A percentile compares a stretch with the other conserved stretches of the same genome.
Conservation (phyloP, 441 rosid genomes). For the Adansonia grandidieri region DNA sequence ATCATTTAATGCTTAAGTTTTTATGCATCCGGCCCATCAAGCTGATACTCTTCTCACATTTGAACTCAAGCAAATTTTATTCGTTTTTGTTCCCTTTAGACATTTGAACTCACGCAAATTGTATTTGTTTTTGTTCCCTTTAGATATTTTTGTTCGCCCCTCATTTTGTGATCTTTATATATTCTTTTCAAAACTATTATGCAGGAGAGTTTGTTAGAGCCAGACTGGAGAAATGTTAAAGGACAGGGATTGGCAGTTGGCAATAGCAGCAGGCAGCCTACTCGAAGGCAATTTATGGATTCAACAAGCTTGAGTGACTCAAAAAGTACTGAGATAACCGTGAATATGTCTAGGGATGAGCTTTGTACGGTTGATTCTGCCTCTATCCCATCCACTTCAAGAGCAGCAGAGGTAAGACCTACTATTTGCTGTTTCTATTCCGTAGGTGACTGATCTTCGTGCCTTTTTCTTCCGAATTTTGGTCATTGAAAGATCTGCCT, state of each 20-base stretch:
- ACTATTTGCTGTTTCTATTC: neutral
- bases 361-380: slow-evolving; percentile 68
- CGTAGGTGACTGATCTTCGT: neutral
- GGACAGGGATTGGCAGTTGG: slow-evolving; percentile 44
- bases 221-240: slow-evolving; percentile 78
- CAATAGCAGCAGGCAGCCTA: slow-evolving; percentile 72
- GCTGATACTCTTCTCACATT: neutral
- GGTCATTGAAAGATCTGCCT: neutral
- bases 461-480: neutral
- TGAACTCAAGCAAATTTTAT: neutral
- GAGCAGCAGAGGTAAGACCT: slow-evolving; percentile 69
- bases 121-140: neutral
- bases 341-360: slow-evolving; percentile 65
- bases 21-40: slow-evolving; percentile 3
- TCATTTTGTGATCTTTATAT: neutral
- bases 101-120: neutral
- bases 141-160: neutral
- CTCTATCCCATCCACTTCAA: slow-evolving; percentile 71
- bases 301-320: slow-evolving; percentile 68
- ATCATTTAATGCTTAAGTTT: slow-evolving; percentile 8
- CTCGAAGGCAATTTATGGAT: slow-evolving; percentile 67
- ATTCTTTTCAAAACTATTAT: slow-evolving; percentile 22
- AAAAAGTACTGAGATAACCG: slow-evolving; percentile 66
- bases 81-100: neutral
- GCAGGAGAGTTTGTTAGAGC: slow-evolving; percentile 66